phyloP scores from a whole-genome alignment of 179 eudicot species.

The Beta lomatogona region DNA sequence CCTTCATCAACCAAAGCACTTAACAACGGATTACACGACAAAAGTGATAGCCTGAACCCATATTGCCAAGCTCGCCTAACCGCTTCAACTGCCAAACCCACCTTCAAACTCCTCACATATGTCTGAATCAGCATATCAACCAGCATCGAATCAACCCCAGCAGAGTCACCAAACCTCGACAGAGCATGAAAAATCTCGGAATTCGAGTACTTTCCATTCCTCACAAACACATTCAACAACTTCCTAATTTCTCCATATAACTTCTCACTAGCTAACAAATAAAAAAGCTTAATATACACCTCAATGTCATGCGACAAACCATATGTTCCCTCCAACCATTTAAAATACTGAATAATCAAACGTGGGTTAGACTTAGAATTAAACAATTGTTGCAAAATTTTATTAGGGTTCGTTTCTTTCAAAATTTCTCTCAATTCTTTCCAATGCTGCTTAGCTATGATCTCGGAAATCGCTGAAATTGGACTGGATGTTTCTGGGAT shows the following conservation, averaged over 20 bases:
- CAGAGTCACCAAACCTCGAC: conserved; percentile 29
- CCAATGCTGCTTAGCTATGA: conserved; percentile 54
- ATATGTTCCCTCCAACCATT: conserved; percentile 45
- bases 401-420: conserved; percentile 30
- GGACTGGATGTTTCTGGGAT: conserved; percentile 20
- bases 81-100: conserved; percentile 51
- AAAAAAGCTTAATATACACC: conserved; percentile 38
- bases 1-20: conserved; percentile 51
- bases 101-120: conserved; percentile 40
- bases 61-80: conserved; percentile 62
- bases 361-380: conserved; percentile 33
- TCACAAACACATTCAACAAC: conserved; percentile 44
- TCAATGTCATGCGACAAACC: conserved; percentile 39
- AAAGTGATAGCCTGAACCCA: conserved; percentile 50
- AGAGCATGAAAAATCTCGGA: conserved; percentile 47
- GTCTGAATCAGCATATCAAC: conserved; percentile 55
- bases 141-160: conserved; percentile 37
- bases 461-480: conserved; percentile 29
- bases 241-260: conserved; percentile 47
- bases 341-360: conserved; percentile 40
- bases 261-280: conserved; percentile 36
- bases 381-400: conserved; percentile 34
- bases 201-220: conserved; percentile 30
- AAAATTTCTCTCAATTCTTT: conserved; percentile 33
- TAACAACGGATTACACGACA: conserved; percentile 58